These are phyloP conservation scores for Trichoderma lentiforme DNA, from an alignment of 2,329 filamentous ascomycete genomes.

Conservation along the genomic window DNA sequence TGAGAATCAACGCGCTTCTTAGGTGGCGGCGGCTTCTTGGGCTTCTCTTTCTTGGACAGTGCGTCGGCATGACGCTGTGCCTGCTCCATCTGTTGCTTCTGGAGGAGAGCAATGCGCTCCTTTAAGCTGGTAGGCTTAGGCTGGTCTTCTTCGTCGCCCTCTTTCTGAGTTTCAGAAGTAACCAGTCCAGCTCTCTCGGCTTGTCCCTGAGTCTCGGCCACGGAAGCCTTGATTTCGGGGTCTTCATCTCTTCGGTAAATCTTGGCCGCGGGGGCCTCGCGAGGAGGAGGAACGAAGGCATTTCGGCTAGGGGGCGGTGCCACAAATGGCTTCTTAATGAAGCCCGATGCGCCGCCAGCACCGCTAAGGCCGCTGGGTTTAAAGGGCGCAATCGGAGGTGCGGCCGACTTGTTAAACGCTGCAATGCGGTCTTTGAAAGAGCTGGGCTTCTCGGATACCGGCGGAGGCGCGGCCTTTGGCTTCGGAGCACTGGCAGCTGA, in stretches of 20 bases:
- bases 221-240: constrained; percentile 63
- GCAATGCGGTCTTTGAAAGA: constrained; percentile 96
- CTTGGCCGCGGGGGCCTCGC: constrained; percentile 68
- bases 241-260: constrained; percentile 87
- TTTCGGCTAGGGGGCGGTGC: constrained; percentile 90
- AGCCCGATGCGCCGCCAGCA: constrained; percentile 54
- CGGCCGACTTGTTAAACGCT: constrained; percentile 88
- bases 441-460: constrained; percentile 70
- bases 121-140: constrained; percentile 93
- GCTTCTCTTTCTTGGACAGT: constrained; percentile 79
- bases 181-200: constrained; percentile 65
- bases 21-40: constrained; percentile 59
- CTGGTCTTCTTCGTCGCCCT: constrained; percentile 66
- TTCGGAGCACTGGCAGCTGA: constrained; percentile 29
- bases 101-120: constrained; percentile 88
- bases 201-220: constrained; percentile 62
- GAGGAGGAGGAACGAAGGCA: constrained; percentile 76
- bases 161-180: constrained; percentile 42
- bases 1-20: constrained; percentile 54
- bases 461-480: constrained; percentile 54
- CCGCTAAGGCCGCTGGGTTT: constrained; percentile 67
- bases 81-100: constrained; percentile 91
- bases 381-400: constrained; percentile 84
- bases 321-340: constrained; percentile 96
- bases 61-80: constrained; percentile 77